These are phyloP conservation scores for Nepenthes gracilis DNA, from an alignment of 148 eudicot genomes.

Conservation along the genomic window DNA sequence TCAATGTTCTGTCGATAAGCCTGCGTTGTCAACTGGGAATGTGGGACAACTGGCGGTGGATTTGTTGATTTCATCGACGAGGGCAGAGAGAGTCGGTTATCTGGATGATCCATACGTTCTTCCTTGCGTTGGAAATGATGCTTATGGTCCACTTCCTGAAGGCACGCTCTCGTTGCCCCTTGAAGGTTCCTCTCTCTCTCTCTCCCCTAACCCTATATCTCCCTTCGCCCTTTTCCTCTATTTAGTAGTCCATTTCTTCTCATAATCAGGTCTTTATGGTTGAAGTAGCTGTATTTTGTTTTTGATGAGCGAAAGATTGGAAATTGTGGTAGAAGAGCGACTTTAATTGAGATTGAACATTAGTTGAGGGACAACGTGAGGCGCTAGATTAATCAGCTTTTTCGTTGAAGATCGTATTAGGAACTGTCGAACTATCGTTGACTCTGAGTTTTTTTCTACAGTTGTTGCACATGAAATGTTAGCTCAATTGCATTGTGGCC, in stretches of 20 bases:
- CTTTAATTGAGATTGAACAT: too few species aligned
- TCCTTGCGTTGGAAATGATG: conserved; percentile 92
- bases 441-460: too few species aligned
- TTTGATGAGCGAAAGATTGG: too few species aligned
- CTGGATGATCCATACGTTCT: conserved; percentile 77
- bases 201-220: background rate
- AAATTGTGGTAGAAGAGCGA: too few species aligned
- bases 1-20: conserved; percentile 20
- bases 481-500: too few species aligned
- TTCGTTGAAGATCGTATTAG: too few species aligned
- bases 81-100: conserved; percentile 58
- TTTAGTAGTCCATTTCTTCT: background rate
- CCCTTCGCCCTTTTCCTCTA: too few species aligned
- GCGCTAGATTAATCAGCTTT: too few species aligned
- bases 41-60: conserved; percentile 94
- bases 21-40: conserved; percentile 88
- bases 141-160: conserved; percentile 53
- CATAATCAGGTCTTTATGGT: background rate
- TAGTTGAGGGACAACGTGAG: too few species aligned
- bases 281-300: background rate
- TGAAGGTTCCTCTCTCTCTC: conserved; percentile 46
- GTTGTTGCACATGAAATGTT: too few species aligned
- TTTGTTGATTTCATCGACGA: conserved; percentile 51
- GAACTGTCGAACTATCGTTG: too few species aligned
- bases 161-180: conserved; percentile 78